Evolutionary conservation across 176 grass and related monocot genomes (phyloP), one percentile per base, ranked within the genome.

Genomic region (Avena atlantica): DNA sequence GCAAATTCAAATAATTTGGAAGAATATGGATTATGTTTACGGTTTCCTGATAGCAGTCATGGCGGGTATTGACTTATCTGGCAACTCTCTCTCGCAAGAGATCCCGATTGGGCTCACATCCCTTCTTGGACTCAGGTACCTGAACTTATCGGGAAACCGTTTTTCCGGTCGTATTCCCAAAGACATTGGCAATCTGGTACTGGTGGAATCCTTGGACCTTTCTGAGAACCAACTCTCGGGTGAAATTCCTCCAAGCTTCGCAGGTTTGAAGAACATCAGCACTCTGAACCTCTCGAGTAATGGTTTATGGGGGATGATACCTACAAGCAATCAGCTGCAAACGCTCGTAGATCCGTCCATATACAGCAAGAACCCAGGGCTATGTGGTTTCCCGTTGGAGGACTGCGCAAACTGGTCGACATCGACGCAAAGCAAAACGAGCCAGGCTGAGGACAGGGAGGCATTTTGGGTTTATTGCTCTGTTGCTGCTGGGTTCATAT

Each of bases 21-120:
- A 68, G 65, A 68, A 68, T 37, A 3, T 68, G 65, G 64, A 34
- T 34, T 15, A 67, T 67, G 13, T 34, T 34, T 67, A 16, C 13
- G 0, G 2, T 34, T 0, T 2, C 2, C 6, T 0, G 12, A 34
- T 3, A 67, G 12, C 13, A 34, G 2, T 2, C 25, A 34, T 29
- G 27, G 25, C 13, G 14, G 64, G 64, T 3, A 67, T 67, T 8
- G 64, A 67, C 64, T 31, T 67, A 8, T 67, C 64, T 68, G 14
- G 29, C 16, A 68, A 68, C 19, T 40, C 16, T 10, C 34, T 70
- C 4, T 20, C 67, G 20, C 67, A 16, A 70, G 67, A 20, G 36
- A 70, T 70, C 16, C 8, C 67, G 4, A 20, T 10, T 9, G 67
- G 34, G 67, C 67, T 70, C 16, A 5, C 34, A 9, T 42, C 67